phyloP scores from a whole-genome alignment of 306 rosid species.

The Astragalus glycyphyllos region DNA sequence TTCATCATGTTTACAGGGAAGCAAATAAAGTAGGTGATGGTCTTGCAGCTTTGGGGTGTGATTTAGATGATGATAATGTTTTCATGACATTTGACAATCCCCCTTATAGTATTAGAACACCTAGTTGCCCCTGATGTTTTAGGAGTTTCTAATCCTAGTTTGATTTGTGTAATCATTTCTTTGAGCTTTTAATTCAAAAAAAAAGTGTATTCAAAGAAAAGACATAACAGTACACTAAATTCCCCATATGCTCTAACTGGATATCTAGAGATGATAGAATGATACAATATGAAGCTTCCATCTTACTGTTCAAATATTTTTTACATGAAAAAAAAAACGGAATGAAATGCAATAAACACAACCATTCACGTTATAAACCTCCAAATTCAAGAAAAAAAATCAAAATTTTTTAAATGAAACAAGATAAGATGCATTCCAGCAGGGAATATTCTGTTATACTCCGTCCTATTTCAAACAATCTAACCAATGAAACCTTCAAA shows the following conservation, averaged over 20 bases:
- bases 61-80: too few relatives aligned
- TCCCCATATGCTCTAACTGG: not conserved
- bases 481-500: not conserved
- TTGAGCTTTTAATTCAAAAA: not conserved
- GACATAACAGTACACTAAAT: not conserved
- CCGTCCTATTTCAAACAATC: not conserved
- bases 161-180: too few relatives aligned
- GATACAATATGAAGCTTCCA: not conserved
- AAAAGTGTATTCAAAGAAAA: not conserved
- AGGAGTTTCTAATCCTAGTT: too few relatives aligned
- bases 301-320: not conserved
- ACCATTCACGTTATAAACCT: not conserved
- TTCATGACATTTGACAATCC: too few relatives aligned
- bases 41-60: too few relatives aligned
- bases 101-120: too few relatives aligned
- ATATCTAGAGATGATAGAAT: not conserved
- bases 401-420: not conserved
- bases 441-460: too few relatives aligned
- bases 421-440: not conserved
- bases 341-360: not conserved
- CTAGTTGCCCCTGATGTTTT: too few relatives aligned
- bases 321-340: not conserved
- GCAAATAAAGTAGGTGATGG: too few relatives aligned
- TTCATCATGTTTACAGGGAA: too few relatives aligned
- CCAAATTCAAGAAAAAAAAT: not conserved